Conservation (phyloP, 352 stramenopile genomes). For the Phytophthora brassicae region DNA sequence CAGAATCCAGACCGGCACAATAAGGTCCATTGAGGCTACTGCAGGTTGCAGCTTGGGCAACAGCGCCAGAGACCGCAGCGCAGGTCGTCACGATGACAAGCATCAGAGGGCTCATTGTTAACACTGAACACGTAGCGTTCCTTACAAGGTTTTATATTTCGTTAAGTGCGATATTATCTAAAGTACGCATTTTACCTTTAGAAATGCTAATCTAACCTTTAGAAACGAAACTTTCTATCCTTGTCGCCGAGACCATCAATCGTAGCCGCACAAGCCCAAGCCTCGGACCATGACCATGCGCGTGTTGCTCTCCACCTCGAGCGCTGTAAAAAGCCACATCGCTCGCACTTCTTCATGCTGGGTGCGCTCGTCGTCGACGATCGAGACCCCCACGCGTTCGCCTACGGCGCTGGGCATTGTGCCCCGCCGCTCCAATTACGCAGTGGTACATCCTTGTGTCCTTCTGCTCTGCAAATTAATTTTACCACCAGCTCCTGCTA, state of each 20-base stretch:
- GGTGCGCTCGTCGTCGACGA: constrained; percentile 48
- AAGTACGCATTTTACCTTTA: neutral
- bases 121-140: constrained; percentile 8
- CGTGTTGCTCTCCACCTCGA: constrained; percentile 40
- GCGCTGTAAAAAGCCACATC: constrained; percentile 31
- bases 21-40: constrained; percentile 78
- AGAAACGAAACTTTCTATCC: no score
- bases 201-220: no score
- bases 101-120: constrained; percentile 16
- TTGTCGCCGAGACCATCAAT: constrained; percentile 32
- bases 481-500: no score
- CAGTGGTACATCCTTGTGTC: constrained; percentile 40
- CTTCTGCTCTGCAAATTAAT: neutral
- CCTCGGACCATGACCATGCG: constrained; percentile 40
- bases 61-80: neutral
- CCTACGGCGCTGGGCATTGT: constrained; percentile 69
- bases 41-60: constrained; percentile 24
- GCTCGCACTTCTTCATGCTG: constrained; percentile 42
- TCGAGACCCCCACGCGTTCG: constrained; percentile 42
- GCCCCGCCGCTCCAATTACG: constrained; percentile 50
- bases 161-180: no score
- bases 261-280: constrained; percentile 19
- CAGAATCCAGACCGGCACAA: constrained; percentile 31
- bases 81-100: constrained; percentile 6
- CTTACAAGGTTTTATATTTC: no score